Evolutionary conservation across 257 asterid genomes (phyloP), one percentile per base, ranked within the genome.

Genomic region (Primulina tabacum): DNA sequence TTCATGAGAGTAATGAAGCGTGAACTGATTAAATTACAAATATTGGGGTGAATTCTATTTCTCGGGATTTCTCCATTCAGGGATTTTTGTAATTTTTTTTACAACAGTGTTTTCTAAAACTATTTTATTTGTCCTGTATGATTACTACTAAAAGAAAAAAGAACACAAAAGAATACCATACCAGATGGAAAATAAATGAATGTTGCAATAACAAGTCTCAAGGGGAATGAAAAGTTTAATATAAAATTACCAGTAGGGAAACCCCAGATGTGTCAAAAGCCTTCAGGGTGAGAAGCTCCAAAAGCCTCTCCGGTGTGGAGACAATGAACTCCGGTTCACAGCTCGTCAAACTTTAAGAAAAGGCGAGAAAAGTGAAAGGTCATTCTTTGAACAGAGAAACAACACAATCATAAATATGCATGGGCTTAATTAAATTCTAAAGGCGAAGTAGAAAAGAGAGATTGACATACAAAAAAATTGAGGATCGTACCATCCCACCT

Each of bases 271-370:
- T 77, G 78, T 92, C 82, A 14, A 92, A 66, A 57, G 88, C 94
- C 64, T 86, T 81, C 64, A 75, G 26, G 58, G 84, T 65, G 69
- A 89, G 76, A 53, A 92, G 92, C 84, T 85, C 87, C 73, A 83
- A 78, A 72, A 92, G 92, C 68, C 92, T 88, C 65, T 79, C 88
- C 0, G 98, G 90, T 12, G 98, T 92, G 77, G 95, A 83, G 71
- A 92, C 68, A 37, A 92, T 65, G 78, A 89, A 85, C 83, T 92
- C 98, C 0, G 98, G 98, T 62, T 89, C 96, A 65, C 77, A 77
- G 59, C 78, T 86, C 83, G 76, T 85, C 67, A 92, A 79, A 71
- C 98, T 92, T 85, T 69, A 74, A 73, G 33, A 62, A 68, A 63
- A 11, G 7, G 18, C 18, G 7, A 1, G 11, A 35, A 35, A 4